phyloP scores from a whole-genome alignment of 106 monocot genomes.

The Alisma plantagoaquatica region DNA sequence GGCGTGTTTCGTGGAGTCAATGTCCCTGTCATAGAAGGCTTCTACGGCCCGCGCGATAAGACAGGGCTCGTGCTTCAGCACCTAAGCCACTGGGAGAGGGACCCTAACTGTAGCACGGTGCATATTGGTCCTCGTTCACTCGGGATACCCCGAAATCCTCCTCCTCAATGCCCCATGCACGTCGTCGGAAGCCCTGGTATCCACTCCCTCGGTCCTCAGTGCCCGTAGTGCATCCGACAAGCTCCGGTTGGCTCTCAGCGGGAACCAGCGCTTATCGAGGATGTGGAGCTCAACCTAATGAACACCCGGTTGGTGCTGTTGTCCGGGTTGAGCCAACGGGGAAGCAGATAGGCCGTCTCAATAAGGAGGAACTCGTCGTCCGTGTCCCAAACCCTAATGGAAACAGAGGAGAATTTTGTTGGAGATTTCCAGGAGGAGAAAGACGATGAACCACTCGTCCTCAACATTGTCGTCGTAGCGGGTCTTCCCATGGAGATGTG shows the following conservation, averaged over 20 bases:
- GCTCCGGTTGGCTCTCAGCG: conserved; percentile 9
- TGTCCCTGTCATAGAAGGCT: conserved; percentile 81
- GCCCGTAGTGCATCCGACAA: conserved; percentile 36
- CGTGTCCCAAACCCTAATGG: conserved; percentile 63
- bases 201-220: conserved; percentile 13
- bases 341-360: conserved; percentile 73
- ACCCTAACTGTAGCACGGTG: conserved; percentile 56
- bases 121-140: conserved; percentile 47
- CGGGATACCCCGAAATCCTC: conserved; percentile 41
- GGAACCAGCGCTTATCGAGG: conserved; percentile 26
- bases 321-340: conserved; percentile 67
- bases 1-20: conserved; percentile 88
- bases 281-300: conserved; percentile 70
- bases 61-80: conserved; percentile 72
- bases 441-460: conserved; percentile 90
- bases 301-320: conserved; percentile 63
- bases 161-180: conserved; percentile 35
- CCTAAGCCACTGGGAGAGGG: conserved; percentile 69
- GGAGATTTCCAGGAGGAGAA: conserved; percentile 54
- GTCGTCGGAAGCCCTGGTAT: conserved; percentile 41
- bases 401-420: conserved; percentile 29
- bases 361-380: conserved; percentile 97
- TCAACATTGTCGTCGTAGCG: conserved; percentile 79
- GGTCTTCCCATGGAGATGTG: conserved; percentile 68
- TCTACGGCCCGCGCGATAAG: conserved; percentile 79